Percentiles rank a stretch among this genome's conserved stretches.
Evolutionary conservation across 2,329 filamentous ascomycete species (phyloP).

Genomic region (Exophiala oligosperma): DNA sequence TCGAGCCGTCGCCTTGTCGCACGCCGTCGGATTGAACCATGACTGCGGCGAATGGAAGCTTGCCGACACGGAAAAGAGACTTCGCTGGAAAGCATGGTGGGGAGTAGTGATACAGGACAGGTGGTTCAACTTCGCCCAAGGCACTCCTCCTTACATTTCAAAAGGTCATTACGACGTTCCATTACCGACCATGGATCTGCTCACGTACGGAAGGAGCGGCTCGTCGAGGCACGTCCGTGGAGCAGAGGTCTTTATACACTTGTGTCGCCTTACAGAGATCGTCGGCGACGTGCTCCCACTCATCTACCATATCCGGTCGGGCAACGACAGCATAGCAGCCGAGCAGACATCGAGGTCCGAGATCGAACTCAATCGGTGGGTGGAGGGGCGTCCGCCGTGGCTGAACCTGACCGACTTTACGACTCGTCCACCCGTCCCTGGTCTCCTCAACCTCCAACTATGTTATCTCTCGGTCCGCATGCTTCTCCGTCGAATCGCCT

Average conservation of each 20-base stretch:
- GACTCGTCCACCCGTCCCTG: conserved; percentile 38
- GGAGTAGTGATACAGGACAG: conserved; percentile 58
- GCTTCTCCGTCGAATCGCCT: conserved; percentile 48
- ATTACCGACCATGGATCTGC: conserved; percentile 47
- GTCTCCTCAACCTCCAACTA: conserved; percentile 46
- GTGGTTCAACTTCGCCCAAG: conserved; percentile 58
- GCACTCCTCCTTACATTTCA: conserved; percentile 54
- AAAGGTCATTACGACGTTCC: conserved; percentile 59
- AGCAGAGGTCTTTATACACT: conserved; percentile 53
- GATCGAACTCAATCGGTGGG: conserved; percentile 47
- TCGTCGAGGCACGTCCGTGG: conserved; percentile 46
- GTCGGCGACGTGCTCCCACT: conserved; percentile 47
- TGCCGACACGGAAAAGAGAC: conserved; percentile 50
- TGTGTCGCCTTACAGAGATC: conserved; percentile 52
- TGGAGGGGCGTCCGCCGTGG: conserved; percentile 47
- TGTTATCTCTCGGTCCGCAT: conserved; percentile 48
- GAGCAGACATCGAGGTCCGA: conserved; percentile 48
- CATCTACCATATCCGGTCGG: conserved; percentile 47
- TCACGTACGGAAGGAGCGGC: conserved; percentile 38
- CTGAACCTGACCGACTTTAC: conserved; percentile 37
- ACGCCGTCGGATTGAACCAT: conserved; percentile 57
- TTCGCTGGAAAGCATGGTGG: conserved; percentile 58
- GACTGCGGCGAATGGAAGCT: conserved; percentile 56
- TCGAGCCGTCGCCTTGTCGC: conserved; percentile 54
- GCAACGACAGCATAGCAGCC: conserved; percentile 43